Conservation (phyloP, 257 asterid genomes). For the Salvia splendens region DNA sequence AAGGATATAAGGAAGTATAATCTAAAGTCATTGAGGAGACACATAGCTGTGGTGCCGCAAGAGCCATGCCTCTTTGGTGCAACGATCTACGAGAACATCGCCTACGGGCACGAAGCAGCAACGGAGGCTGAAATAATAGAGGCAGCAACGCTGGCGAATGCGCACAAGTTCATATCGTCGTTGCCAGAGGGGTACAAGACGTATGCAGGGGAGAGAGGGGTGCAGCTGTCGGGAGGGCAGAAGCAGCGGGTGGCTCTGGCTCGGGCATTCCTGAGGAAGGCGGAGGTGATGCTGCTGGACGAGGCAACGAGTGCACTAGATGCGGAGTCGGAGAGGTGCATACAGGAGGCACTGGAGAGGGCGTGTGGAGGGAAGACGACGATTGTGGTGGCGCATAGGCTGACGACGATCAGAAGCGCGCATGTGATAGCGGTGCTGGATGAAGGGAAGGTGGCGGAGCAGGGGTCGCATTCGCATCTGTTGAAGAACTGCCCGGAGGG, state of each 20-base stretch:
- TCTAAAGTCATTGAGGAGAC: slow-evolving; percentile 66
- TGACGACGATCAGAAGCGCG: slow-evolving; percentile 70
- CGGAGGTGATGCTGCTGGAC: slow-evolving; percentile 75
- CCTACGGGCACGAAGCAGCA: slow-evolving; percentile 73
- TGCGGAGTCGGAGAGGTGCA: slow-evolving; percentile 50
- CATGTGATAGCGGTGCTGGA: slow-evolving; percentile 80
- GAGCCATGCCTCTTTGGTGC: slow-evolving; percentile 86
- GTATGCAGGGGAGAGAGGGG: slow-evolving; percentile 72
- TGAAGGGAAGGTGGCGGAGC: slow-evolving; percentile 90
- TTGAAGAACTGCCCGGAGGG: slow-evolving; percentile 73
- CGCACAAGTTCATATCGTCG: slow-evolving; percentile 58
- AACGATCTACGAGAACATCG: slow-evolving; percentile 74
- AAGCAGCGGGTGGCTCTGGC: slow-evolving; percentile 86
- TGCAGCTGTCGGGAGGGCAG: slow-evolving; percentile 87
- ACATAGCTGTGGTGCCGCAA: slow-evolving; percentile 77
- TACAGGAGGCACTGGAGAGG: slow-evolving; percentile 48
- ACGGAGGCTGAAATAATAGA: slow-evolving; percentile 74
- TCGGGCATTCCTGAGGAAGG: slow-evolving; percentile 69
- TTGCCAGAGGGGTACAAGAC: slow-evolving; percentile 58
- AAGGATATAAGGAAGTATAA: slow-evolving; percentile 78
- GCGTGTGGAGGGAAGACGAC: slow-evolving; percentile 78
- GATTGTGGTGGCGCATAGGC: slow-evolving; percentile 78
- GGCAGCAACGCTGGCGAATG: slow-evolving; percentile 79
- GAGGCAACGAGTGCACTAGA: slow-evolving; percentile 93
- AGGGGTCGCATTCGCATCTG: slow-evolving; percentile 84